Evolutionary conservation across 2,329 filamentous ascomycete species (phyloP).

Genomic region (Fragosphaeria purpurea): DNA sequence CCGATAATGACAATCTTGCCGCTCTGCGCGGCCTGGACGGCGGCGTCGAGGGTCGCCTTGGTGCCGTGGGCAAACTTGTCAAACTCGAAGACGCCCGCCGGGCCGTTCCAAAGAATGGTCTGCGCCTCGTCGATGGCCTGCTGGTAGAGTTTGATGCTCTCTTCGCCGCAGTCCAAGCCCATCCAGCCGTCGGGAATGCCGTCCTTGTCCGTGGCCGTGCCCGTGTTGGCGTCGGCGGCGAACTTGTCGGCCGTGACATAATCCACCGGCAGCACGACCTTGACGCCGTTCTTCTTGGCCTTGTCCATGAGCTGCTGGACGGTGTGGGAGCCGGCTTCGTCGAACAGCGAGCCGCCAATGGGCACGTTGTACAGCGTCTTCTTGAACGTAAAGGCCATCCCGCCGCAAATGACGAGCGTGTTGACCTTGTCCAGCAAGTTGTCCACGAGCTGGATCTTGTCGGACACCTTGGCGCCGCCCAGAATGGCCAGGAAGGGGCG

Average conservation of each 20-base stretch:
- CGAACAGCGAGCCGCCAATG: slow-evolving; percentile 87
- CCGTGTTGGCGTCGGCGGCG: slow-evolving; percentile 68
- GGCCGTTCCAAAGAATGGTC: slow-evolving; percentile 99
- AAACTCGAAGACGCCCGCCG: slow-evolving; percentile 94
- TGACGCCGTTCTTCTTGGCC: slow-evolving; percentile 92
- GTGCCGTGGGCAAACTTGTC: slow-evolving; percentile 89
- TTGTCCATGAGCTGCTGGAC: slow-evolving; percentile 82
- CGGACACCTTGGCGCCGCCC: slow-evolving; percentile 93
- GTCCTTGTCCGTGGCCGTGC: slow-evolving; percentile 71
- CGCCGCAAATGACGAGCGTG: slow-evolving; percentile 91
- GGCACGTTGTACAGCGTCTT: slow-evolving; percentile 88
- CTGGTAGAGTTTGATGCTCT: slow-evolving; percentile 84
- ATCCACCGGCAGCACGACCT: slow-evolving; percentile 88
- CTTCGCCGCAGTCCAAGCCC: slow-evolving; percentile 88
- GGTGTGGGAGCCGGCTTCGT: slow-evolving; percentile 87
- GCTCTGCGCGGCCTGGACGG: slow-evolving; percentile 59
- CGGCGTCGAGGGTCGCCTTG: slow-evolving; percentile 83
- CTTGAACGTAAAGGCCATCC: slow-evolving; percentile 99
- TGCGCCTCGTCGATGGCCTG: slow-evolving; percentile 76
- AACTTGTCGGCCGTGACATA: slow-evolving; percentile 97
- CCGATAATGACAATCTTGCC: slow-evolving; percentile 98
- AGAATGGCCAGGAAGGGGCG: slow-evolving; percentile 98
- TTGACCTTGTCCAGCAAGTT: slow-evolving; percentile 98
- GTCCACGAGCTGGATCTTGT: slow-evolving; percentile 99
- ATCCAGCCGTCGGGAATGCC: slow-evolving; percentile 97